These are phyloP conservation scores for Hyphopichia pseudoburtonii DNA, from an alignment of 1,139 yeast genomes.

Conservation along the genomic window DNA sequence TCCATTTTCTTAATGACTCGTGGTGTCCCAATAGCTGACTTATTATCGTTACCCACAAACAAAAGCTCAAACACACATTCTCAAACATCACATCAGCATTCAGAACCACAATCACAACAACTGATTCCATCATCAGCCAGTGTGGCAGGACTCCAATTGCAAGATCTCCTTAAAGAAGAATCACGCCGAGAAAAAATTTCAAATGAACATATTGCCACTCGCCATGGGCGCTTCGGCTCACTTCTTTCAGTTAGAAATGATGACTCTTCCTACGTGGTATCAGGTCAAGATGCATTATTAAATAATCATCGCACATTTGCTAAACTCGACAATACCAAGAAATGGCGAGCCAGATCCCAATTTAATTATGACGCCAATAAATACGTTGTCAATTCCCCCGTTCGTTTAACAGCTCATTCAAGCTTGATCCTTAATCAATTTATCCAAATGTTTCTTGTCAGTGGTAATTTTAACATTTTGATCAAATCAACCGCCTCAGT, in stretches of 20 bases:
- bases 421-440: conserved; percentile 45
- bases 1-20: conserved; percentile 62
- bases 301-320: conserved; percentile 49
- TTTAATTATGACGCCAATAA: conserved; percentile 49
- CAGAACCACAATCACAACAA: conserved; percentile 11
- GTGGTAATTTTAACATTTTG: conserved; percentile 74
- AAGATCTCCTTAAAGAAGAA: conserved; percentile 60
- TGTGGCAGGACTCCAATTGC: conserved; percentile 42
- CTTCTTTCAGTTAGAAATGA: conserved; percentile 60
- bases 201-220: conserved; percentile 55
- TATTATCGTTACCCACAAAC: conserved; percentile 7
- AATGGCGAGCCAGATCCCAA: conserved; percentile 54
- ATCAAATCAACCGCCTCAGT: conserved; percentile 52
- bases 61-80: background rate
- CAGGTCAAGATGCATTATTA: conserved; percentile 71
- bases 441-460: conserved; percentile 54
- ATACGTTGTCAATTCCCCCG: conserved; percentile 24
- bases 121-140: conserved; percentile 19
- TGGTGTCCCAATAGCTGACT: conserved; percentile 46
- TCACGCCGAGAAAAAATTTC: conserved; percentile 50
- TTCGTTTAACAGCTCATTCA: conserved; percentile 32
- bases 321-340: conserved; percentile 64
- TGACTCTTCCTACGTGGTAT: conserved; percentile 59
- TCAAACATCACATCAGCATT: too few relatives aligned
- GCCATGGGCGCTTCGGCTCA: conserved; percentile 94